phyloP scores from a whole-genome alignment of 2,329 filamentous ascomycete species.

The Aspergillus flavus region DNA sequence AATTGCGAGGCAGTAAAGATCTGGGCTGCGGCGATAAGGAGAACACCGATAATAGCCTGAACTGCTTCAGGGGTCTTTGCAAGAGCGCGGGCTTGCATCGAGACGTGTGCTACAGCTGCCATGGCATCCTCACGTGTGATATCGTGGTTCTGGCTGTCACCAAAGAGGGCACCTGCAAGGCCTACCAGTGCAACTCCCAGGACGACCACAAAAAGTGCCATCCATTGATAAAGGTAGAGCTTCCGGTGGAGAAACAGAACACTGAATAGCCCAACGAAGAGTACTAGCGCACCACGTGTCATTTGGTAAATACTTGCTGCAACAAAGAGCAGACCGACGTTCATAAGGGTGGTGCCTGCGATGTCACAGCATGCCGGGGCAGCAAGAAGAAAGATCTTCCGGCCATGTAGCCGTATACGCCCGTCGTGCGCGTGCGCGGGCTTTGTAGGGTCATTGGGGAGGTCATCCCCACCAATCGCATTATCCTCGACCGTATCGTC shows the following conservation, averaged over 20 bases:
- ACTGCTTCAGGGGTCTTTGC: constrained; percentile 60
- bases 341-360: constrained; percentile 94
- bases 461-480: constrained; percentile 45
- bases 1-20: constrained; percentile 98
- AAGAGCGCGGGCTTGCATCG: constrained; percentile 45
- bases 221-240: constrained; percentile 88
- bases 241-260: constrained; percentile 83
- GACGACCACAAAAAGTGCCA: constrained; percentile 83
- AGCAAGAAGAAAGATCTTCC: constrained; percentile 72
- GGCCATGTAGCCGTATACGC: constrained; percentile 65
- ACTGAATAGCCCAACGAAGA: constrained; percentile 95
- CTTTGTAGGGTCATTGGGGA: constrained; percentile 55
- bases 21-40: constrained; percentile 90
- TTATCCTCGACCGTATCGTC: constrained; percentile 51
- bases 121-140: constrained; percentile 33
- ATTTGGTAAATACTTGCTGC: constrained; percentile 98
- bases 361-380: constrained; percentile 93
- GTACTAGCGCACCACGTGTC: constrained; percentile 89
- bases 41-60: constrained; percentile 76
- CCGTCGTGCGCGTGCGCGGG: constrained; percentile 58
- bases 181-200: constrained; percentile 87
- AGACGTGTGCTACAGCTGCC: constrained; percentile 40
- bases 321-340: constrained; percentile 89
- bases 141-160: constrained; percentile 53
- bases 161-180: constrained; percentile 80